These are phyloP conservation scores for Gypsophila paniculata DNA, from an alignment of 179 eudicot species.

Conservation along the genomic window DNA sequence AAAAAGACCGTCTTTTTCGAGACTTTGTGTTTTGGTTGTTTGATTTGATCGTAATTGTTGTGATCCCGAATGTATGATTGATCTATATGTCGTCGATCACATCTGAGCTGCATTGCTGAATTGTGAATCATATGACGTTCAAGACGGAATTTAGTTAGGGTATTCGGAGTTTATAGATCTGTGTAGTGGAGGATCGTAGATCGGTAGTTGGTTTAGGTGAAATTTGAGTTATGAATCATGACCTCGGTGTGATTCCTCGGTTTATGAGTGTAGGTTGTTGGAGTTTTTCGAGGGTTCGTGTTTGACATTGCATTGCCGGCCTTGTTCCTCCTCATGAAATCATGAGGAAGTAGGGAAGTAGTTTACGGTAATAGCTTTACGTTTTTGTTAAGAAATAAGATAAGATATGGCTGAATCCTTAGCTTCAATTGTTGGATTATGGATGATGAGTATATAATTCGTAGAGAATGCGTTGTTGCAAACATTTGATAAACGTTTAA, in stretches of 20 bases:
- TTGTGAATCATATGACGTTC: background rate
- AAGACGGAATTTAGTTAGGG: background rate
- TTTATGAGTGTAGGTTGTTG: background rate
- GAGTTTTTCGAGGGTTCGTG: background rate
- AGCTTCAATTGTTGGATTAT: background rate
- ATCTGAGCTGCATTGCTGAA: background rate
- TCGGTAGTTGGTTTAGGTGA: background rate
- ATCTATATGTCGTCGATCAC: background rate
- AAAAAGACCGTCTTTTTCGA: background rate
- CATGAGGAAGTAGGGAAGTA: too few species aligned
- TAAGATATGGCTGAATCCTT: background rate
- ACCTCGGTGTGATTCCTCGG: background rate
- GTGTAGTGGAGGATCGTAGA: background rate
- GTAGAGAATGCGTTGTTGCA: background rate
- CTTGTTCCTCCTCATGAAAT: background rate
- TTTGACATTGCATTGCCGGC: background rate
- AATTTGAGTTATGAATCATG: background rate
- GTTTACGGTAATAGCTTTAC: too few species aligned
- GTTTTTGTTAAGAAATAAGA: background rate
- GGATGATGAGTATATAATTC: background rate
- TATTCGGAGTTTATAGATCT: background rate
- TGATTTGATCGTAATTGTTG: background rate
- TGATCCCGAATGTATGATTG: background rate
- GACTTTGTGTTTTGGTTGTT: background rate
- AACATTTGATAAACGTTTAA: background rate